A percentile compares a stretch with the other conserved stretches of the same genome.
phyloP scores from a whole-genome alignment of 2,329 filamentous ascomycete species.

The Talaromyces sp. region DNA sequence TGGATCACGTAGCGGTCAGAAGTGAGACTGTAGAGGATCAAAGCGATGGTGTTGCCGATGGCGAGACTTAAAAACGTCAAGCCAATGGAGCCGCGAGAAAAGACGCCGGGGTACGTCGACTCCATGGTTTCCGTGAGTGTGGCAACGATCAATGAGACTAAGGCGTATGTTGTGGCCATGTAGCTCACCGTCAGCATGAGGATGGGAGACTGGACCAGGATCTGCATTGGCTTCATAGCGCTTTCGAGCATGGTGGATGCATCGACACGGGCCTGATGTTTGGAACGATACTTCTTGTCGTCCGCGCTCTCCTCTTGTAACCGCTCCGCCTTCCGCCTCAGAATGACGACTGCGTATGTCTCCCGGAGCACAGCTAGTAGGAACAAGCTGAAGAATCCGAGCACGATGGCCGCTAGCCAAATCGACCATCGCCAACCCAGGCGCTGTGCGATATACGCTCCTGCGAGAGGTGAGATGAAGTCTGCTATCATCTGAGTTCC shows the following conservation, averaged over 20 bases:
- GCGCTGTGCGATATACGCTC: constrained; percentile 48
- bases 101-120: not conserved
- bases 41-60: not conserved
- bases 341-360: constrained; percentile 57
- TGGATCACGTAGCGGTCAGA: not conserved
- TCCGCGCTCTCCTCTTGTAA: constrained; percentile 9
- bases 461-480: constrained; percentile 52
- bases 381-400: constrained; percentile 41
- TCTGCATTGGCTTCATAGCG: not conserved
- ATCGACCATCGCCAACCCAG: constrained; percentile 53
- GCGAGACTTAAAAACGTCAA: not conserved
- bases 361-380: constrained; percentile 53
- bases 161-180: not conserved
- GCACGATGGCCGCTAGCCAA: constrained; percentile 47
- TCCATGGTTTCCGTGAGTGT: not conserved
- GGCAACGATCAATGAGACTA: not conserved
- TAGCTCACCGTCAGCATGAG: not conserved
- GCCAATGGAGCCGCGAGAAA: not conserved
- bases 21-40: constrained; percentile 1
- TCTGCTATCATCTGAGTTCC: constrained; percentile 40
- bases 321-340: constrained; percentile 40
- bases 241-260: constrained; percentile 8
- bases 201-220: not conserved
- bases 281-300: constrained; percentile 9
- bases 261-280: constrained; percentile 3